Conservation (phyloP, 2,329 filamentous ascomycete genomes). For the Fusarium mundagurra region DNA sequence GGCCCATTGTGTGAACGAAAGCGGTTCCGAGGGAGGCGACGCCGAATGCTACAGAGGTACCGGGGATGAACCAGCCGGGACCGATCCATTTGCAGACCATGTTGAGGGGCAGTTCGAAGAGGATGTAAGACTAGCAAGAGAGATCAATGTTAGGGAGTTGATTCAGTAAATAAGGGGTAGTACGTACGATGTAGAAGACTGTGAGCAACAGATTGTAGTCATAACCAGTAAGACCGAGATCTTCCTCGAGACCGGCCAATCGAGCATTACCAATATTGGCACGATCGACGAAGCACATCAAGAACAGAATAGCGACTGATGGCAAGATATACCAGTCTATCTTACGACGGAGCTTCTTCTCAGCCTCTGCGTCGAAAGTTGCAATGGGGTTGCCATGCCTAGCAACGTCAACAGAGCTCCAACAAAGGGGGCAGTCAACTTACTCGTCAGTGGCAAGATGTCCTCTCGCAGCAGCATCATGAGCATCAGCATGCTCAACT, state of each 20-base stretch:
- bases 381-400: slow-evolving; percentile 16
- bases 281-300: slow-evolving; percentile 74
- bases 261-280: slow-evolving; percentile 75
- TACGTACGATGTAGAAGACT: slow-evolving; percentile 9
- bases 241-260: slow-evolving; percentile 62
- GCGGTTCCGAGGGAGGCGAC: slow-evolving; percentile 12
- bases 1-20: slow-evolving; percentile 18
- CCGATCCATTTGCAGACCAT: slow-evolving; percentile 71
- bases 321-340: slow-evolving; percentile 15
- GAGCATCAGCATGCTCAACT: neutral
- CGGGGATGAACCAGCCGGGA: slow-evolving; percentile 71
- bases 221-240: slow-evolving; percentile 65
- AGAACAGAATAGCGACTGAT: slow-evolving; percentile 25
- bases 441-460: slow-evolving; percentile 17
- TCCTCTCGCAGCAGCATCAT: slow-evolving; percentile 12
- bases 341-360: slow-evolving; percentile 10
- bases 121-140: slow-evolving; percentile 57
- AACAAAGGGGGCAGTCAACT: neutral
- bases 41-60: slow-evolving; percentile 53
- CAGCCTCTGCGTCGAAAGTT: slow-evolving; percentile 1
- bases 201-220: slow-evolving; percentile 14
- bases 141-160: neutral
- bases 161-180: neutral
- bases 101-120: slow-evolving; percentile 73
- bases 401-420: neutral